These are phyloP conservation scores for Yamadazyma scolyti DNA, from an alignment of 805 yeast species.

Conservation along the genomic window DNA sequence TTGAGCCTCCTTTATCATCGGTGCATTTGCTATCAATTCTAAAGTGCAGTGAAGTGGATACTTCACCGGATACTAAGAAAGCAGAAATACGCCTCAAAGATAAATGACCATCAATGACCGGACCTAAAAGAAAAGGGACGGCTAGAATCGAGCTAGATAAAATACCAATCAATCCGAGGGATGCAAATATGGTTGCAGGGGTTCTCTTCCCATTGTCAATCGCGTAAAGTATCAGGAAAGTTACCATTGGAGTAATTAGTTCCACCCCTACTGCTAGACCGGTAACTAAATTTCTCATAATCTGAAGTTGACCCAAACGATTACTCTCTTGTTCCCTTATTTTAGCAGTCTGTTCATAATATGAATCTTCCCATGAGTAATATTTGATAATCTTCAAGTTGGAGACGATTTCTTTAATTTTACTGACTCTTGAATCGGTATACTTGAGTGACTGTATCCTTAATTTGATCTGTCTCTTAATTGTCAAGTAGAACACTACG, in stretches of 20 bases:
- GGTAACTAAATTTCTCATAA: conserved; percentile 54
- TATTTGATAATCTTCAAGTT: conserved; percentile 78
- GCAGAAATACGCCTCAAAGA: conserved; percentile 57
- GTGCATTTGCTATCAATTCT: too few species aligned
- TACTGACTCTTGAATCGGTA: conserved; percentile 74
- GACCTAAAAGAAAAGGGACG: conserved; percentile 64
- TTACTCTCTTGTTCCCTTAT: conserved; percentile 60
- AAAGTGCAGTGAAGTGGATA: too few species aligned
- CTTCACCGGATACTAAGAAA: conserved; percentile 43
- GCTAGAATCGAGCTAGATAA: conserved; percentile 58
- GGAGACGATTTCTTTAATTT: conserved; percentile 72
- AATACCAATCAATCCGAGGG: conserved; percentile 60
- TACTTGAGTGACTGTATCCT: conserved; percentile 53
- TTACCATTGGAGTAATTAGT: conserved; percentile 62
- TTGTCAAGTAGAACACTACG: conserved; percentile 41
- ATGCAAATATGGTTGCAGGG: conserved; percentile 66
- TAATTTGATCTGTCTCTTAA: conserved; percentile 37
- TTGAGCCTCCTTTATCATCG: too few species aligned
- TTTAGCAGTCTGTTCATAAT: conserved; percentile 48
- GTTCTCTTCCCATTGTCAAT: conserved; percentile 26
- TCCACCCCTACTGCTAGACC: conserved; percentile 68
- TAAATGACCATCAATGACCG: conserved; percentile 62
- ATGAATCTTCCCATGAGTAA: conserved; percentile 90
- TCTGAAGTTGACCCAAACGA: conserved; percentile 58
- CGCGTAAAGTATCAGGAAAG: conserved; percentile 35